Base-by-base conservation (phyloP, 2,329 filamentous ascomycete species). In the Fusarium chaquense region DNA sequence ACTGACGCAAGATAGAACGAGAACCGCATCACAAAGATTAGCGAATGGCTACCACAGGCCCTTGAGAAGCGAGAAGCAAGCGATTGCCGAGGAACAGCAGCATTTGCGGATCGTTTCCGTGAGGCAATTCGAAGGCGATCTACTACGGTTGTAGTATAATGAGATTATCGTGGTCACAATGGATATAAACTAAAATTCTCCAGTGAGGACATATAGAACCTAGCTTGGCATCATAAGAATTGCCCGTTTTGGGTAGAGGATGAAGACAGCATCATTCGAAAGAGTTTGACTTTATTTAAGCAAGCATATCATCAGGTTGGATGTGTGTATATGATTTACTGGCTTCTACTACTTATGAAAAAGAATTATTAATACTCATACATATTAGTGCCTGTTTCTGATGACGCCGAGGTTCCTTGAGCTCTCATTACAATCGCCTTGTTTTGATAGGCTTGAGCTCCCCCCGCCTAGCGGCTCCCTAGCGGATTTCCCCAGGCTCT, bases 21-120 rank as follows among this genome's bases (percentile, higher is more conserved):
- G 59, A 87, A 87, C 61, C 82, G 91, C 24, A 86, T 92, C 61
- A 82, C 87, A 73, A 89, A 89, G 78, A 91, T 93, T 55, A 76
- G 81, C 57, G 84, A 89, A 69, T 93, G 87, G 86, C 73, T 90
- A 76, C 85, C 87, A 0, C 78, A 85, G 67, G 88, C 88, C 4
- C 71, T 88, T 71, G 81, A 86, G 43, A 89, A 85, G 78, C 81
- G 83, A 65, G 74, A 79, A 22, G 77, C 83, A 60, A 89, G 86
- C 76, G 85, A 87, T 58, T 90, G 88, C 69, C 76, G 75, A 52
- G 83, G 83, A 30, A 87, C 84, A 4, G 77, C 82, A 28, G 79
- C 81, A 6, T 88, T 87, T 77, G 87, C 86, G 3, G 81, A 85
- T 47, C 75, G 81, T 49, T 89, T 89, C 73, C 82, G 81, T 70